Conservation (phyloP, 1,139 yeast species). For the Candida neerlandica region DNA sequence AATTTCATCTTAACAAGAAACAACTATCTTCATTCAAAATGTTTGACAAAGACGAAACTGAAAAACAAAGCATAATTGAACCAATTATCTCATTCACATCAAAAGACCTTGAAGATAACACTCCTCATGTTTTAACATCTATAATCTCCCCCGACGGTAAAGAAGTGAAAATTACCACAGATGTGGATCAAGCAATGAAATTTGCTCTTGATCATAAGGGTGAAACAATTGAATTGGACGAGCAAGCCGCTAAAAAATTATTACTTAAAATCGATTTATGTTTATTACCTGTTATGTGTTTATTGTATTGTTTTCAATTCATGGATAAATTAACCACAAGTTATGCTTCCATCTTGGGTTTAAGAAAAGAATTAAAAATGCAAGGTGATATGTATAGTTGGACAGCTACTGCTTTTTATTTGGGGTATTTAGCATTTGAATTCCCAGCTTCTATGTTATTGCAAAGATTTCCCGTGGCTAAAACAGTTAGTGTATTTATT, state of each 20-base stretch:
- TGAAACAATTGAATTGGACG: slow-evolving; percentile 20
- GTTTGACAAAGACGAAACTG: slow-evolving; percentile 5
- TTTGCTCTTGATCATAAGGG: slow-evolving; percentile 23
- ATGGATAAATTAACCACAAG: slow-evolving; percentile 66
- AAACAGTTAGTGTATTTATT: slow-evolving; percentile 26
- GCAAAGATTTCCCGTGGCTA: slow-evolving; percentile 38
- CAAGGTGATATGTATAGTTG: slow-evolving; percentile 54
- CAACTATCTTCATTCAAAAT: not conserved
- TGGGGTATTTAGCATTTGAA: slow-evolving; percentile 53
- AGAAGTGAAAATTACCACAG: slow-evolving; percentile 30
- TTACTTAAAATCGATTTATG: slow-evolving; percentile 49
- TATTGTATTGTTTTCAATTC: slow-evolving; percentile 60
- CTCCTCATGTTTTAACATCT: slow-evolving; percentile 25
- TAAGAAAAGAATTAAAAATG: slow-evolving; percentile 51
- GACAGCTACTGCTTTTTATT: slow-evolving; percentile 58
- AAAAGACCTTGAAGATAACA: slow-evolving; percentile 9
- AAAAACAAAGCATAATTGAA: not conserved
- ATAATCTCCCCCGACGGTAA: slow-evolving; percentile 31
- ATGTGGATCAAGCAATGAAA: slow-evolving; percentile 39
- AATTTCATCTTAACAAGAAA: not conserved
- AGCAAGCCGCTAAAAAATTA: slow-evolving; percentile 20
- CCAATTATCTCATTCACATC: slow-evolving; percentile 12
- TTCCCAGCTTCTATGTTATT: slow-evolving; percentile 45
- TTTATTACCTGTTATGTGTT: slow-evolving; percentile 57
- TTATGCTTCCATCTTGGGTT: slow-evolving; percentile 64